Evolutionary conservation across 257 asterid species (phyloP).

Genomic region (Misopates orontium): DNA sequence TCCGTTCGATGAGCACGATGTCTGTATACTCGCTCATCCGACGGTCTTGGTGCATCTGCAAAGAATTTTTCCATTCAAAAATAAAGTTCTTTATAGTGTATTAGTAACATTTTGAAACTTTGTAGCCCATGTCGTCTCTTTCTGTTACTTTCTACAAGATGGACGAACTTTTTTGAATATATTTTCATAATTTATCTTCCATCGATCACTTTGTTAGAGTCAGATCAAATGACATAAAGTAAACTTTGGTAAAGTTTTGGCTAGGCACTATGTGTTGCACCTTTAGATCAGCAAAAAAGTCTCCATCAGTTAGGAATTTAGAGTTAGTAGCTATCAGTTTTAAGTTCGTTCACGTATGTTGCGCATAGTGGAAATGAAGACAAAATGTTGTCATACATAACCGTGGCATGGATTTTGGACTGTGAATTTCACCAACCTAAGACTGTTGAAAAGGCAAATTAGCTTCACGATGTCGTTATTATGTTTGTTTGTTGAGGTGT

Average conservation of each 20-base stretch:
- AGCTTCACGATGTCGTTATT: constrained; percentile 43
- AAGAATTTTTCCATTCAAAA: constrained; percentile 5
- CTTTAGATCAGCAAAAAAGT: too few relatives aligned
- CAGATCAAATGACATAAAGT: too few relatives aligned
- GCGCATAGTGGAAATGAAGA: neutral
- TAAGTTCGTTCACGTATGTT: neutral
- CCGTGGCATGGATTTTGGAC: constrained; percentile 7
- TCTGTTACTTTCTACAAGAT: too few relatives aligned
- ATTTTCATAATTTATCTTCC: too few relatives aligned
- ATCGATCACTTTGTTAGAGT: too few relatives aligned
- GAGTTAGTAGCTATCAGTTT: constrained; percentile 6
- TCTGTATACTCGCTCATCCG: constrained; percentile 16
- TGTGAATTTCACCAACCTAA: constrained; percentile 17
- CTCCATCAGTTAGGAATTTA: neutral
- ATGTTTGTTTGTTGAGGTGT: constrained; percentile 30
- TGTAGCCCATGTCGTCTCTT: too few relatives aligned
- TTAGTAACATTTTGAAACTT: too few relatives aligned
- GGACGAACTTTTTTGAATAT: too few relatives aligned
- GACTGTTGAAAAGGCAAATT: constrained; percentile 8
- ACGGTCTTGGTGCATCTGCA: constrained; percentile 22
- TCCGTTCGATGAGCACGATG: constrained; percentile 30
- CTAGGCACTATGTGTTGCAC: too few relatives aligned
- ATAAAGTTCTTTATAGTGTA: too few relatives aligned
- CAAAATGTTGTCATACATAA: constrained; percentile 52
- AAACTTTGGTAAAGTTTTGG: too few relatives aligned